Conservation (phyloP, 2,329 filamentous ascomycete species). For the Xylaria sp. region DNA sequence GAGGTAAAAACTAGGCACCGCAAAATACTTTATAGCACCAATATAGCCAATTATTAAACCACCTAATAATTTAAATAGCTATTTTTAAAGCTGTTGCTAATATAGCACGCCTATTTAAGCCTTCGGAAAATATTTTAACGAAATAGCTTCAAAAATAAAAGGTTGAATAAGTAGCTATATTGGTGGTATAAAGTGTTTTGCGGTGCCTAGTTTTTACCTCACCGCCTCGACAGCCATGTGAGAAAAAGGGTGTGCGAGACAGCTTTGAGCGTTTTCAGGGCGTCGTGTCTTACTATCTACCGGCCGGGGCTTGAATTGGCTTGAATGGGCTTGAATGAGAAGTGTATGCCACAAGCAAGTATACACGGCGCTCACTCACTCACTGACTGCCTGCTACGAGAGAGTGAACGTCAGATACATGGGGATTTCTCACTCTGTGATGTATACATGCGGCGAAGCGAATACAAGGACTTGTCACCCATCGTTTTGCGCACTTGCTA, state of each 20-base stretch:
- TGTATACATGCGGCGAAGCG: slow-evolving; percentile 26
- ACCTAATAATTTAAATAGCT: no score
- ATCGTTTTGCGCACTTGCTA: slow-evolving; percentile 6
- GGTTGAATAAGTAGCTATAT: no score
- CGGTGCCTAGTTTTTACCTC: no score
- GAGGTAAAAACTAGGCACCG: no score
- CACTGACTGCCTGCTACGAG: slow-evolving; percentile 21
- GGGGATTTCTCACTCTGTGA: not conserved
- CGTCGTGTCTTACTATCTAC: slow-evolving; percentile 12
- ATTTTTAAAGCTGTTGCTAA: no score
- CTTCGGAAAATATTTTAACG: no score
- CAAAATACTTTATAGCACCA: no score
- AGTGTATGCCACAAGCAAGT: slow-evolving; percentile 29
- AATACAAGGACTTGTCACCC: slow-evolving; percentile 4
- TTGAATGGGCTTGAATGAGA: not conserved
- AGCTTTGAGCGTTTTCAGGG: not conserved
- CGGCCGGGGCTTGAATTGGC: not conserved
- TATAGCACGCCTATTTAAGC: no score
- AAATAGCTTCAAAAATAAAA: no score
- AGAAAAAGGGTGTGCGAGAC: slow-evolving; percentile 3
- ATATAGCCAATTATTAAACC: no score
- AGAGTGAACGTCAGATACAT: slow-evolving; percentile 4
- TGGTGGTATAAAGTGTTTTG: no score
- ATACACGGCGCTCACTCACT: not conserved
- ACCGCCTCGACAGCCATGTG: no score